A percentile compares a stretch with the other conserved stretches of the same genome.
Conservation (phyloP, 2,329 filamentous ascomycete genomes). For the Biscogniauxia marginata region DNA sequence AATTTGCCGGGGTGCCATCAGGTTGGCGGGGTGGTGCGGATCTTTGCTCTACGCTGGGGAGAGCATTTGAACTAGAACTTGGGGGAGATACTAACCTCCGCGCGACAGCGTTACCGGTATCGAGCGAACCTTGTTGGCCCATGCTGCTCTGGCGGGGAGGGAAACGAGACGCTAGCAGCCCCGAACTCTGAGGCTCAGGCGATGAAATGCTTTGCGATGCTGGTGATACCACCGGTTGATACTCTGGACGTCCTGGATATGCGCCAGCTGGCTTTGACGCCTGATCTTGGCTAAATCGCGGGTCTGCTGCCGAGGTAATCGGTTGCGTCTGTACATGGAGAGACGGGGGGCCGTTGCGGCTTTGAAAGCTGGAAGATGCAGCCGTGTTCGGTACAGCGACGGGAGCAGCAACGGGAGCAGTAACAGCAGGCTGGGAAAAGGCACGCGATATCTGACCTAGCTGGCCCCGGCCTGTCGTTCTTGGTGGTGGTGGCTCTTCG, state of each 20-base stretch:
- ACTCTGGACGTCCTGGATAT: conserved; percentile 6
- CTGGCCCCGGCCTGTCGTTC: conserved; percentile 43
- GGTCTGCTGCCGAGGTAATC: neutral
- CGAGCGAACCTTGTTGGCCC: conserved; percentile 42
- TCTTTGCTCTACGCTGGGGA: conserved; percentile 36
- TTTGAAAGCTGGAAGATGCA: conserved; percentile 21
- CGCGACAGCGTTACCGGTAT: conserved; percentile 15
- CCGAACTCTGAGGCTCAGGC: conserved; percentile 26
- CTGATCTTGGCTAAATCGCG: conserved; percentile 1
- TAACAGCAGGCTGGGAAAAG: conserved; percentile 25
- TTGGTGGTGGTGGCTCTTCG: conserved; percentile 41
- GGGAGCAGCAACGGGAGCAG: neutral
- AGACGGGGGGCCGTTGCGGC: conserved; percentile 28
- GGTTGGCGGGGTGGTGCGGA: conserved; percentile 40
- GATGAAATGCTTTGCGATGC: conserved; percentile 21
- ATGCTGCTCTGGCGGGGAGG: conserved; percentile 64
- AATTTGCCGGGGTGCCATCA: conserved; percentile 39
- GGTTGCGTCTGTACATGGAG: conserved; percentile 32
- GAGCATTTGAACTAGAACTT: conserved; percentile 26
- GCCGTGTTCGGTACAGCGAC: conserved; percentile 16
- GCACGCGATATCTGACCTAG: conserved; percentile 33
- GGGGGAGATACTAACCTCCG: conserved; percentile 30
- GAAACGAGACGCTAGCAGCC: conserved; percentile 42
- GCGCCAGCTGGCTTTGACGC: neutral
- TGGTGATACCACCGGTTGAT: conserved; percentile 6